A percentile compares a stretch with the other conserved stretches of the same genome.
These are phyloP conservation scores for Aspergillus candidus DNA, from an alignment of 2,329 filamentous ascomycete species.

Conservation along the genomic window DNA sequence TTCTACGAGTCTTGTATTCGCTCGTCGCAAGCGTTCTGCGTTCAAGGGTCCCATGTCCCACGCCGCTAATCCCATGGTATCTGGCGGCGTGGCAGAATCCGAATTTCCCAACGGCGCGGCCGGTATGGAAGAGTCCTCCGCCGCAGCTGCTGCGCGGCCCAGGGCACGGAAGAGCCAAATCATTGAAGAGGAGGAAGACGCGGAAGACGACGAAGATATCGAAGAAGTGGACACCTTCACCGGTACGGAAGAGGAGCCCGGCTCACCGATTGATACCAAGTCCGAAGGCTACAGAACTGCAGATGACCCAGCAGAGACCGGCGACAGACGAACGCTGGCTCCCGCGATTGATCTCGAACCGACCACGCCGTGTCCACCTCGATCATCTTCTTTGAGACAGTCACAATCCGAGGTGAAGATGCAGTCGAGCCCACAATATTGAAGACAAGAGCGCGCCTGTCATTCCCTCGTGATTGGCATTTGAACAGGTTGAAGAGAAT, in stretches of 20 bases:
- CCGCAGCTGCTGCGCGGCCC: slow-evolving; percentile 18
- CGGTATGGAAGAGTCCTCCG: slow-evolving; percentile 14
- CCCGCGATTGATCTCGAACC: slow-evolving; percentile 28
- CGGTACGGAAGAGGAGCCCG: slow-evolving; percentile 24
- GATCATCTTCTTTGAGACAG: slow-evolving; percentile 34
- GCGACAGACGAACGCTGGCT: slow-evolving; percentile 23
- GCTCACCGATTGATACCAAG: slow-evolving; percentile 18
- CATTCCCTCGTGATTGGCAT: slow-evolving; percentile 2
- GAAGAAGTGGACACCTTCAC: slow-evolving; percentile 40
- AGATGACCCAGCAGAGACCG: slow-evolving; percentile 14
- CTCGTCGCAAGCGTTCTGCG: slow-evolving; percentile 40
- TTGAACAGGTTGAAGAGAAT: no score
- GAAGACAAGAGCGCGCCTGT: slow-evolving; percentile 4
- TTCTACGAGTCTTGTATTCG: slow-evolving; percentile 41
- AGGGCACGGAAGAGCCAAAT: slow-evolving; percentile 36
- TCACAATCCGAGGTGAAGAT: slow-evolving; percentile 7
- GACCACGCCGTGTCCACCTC: slow-evolving; percentile 28
- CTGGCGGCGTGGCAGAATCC: slow-evolving; percentile 30
- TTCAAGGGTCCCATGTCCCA: slow-evolving; percentile 43
- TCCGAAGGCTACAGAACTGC: slow-evolving; percentile 7
- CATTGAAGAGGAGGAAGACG: slow-evolving; percentile 42
- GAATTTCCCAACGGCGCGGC: slow-evolving; percentile 27
- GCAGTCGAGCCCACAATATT: slow-evolving; percentile 8
- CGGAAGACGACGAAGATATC: slow-evolving; percentile 34
- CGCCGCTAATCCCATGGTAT: slow-evolving; percentile 30